Evolutionary conservation across 2,329 filamentous ascomycete species (phyloP).

Genomic region (Fulvia fulva): DNA sequence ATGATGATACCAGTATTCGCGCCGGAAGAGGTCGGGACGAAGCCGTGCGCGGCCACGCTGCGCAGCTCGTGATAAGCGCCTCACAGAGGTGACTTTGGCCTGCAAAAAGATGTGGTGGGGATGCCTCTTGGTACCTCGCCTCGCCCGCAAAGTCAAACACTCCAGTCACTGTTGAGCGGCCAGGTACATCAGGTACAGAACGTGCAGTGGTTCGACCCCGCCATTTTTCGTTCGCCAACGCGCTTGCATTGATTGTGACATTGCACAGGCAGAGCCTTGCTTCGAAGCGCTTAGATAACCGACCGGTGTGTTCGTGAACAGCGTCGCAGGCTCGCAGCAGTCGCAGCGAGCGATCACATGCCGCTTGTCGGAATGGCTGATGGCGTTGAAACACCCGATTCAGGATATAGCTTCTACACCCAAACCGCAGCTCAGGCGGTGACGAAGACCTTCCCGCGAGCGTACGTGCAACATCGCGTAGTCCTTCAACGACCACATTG

Average conservation of each 20-base stretch:
- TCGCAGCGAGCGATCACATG: constrained; percentile 12
- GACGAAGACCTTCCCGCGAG: constrained; percentile 6
- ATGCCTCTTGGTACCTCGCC: constrained; percentile 16
- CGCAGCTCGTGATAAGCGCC: constrained; percentile 8
- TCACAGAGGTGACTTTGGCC: neutral
- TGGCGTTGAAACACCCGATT: constrained; percentile 12
- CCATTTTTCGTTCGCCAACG: constrained; percentile 1
- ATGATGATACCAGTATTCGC: neutral
- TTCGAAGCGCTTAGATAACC: neutral
- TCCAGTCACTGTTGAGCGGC: neutral
- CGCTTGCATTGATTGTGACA: constrained; percentile 2
- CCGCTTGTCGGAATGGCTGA: constrained; percentile 9
- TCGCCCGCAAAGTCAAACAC: constrained; percentile 8
- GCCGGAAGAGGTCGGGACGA: constrained; percentile 13
- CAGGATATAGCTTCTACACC: constrained; percentile 19
- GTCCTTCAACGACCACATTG: constrained; percentile 2
- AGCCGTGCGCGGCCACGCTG: constrained; percentile 1
- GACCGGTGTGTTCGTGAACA: neutral
- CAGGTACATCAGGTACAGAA: constrained; percentile 20
- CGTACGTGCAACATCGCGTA: constrained; percentile 14
- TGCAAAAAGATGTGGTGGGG: constrained; percentile 12
- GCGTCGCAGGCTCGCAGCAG: neutral
- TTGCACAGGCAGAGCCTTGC: constrained; percentile 1
- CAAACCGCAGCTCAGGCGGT: constrained; percentile 18
- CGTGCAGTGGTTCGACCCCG: constrained; percentile 4